Conservation (phyloP, 768 basidiomycete species). For the Kwoniella shandongensis region DNA sequence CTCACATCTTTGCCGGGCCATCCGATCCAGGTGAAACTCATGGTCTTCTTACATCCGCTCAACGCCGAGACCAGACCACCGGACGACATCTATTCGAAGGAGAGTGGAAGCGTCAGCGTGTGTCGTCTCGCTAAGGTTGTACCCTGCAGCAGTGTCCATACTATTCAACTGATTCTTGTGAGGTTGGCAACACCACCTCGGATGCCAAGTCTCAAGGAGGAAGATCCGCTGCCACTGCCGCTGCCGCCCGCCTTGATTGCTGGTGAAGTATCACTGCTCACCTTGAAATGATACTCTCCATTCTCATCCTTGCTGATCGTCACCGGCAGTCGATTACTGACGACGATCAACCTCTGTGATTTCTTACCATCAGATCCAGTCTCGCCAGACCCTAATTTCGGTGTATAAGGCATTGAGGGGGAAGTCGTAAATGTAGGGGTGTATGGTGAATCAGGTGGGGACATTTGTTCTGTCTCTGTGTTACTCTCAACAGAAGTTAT, state of each 20-base stretch:
- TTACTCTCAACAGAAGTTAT: no score
- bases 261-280: no score
- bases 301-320: constrained; percentile 90
- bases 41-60: constrained; percentile 95
- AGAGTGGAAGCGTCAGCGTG: no score
- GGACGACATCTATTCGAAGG: constrained; percentile 84
- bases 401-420: constrained; percentile 13
- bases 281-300: constrained; percentile 87
- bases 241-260: no score
- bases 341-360: constrained; percentile 76
- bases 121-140: no score
- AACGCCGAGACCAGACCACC: constrained; percentile 97
- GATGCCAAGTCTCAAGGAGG: no score
- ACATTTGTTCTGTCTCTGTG: constrained; percentile 1
- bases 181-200: no score
- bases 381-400: not conserved
- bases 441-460: constrained; percentile 25
- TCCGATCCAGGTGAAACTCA: constrained; percentile 97
- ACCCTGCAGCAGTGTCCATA: no score
- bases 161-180: no score
- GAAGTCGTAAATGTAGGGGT: constrained; percentile 11
- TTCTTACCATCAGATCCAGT: constrained; percentile 13
- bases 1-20: constrained; percentile 67
- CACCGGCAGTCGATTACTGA: constrained; percentile 91
- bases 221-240: no score